phyloP scores from a whole-genome alignment of 2,329 filamentous ascomycete species.

The Aureobasidium sp. region DNA sequence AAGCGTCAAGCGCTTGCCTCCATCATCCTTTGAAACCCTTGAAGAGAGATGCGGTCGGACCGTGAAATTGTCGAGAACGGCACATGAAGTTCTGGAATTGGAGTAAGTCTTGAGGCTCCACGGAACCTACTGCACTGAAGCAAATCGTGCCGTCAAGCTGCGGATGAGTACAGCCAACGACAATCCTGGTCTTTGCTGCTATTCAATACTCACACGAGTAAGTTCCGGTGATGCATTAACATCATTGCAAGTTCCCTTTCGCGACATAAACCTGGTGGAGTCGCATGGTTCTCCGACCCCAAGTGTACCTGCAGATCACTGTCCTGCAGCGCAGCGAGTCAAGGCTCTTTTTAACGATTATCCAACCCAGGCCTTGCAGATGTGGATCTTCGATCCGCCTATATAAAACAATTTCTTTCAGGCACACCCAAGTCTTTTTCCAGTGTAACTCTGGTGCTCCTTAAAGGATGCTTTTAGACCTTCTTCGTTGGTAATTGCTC shows the following conservation, averaged over 20 bases:
- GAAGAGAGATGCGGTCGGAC: not conserved
- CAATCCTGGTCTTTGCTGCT: not conserved
- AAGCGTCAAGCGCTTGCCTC: not conserved
- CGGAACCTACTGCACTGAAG: not conserved
- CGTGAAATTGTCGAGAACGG: not conserved
- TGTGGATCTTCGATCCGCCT: conserved; percentile 7
- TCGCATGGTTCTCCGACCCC: not conserved
- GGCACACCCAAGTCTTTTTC: not conserved
- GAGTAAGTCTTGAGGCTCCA: not conserved
- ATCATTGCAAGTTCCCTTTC: not conserved
- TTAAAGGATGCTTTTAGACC: not conserved
- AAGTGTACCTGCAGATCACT: conserved; percentile 2
- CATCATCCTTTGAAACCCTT: not conserved
- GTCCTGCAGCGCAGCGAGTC: not conserved
- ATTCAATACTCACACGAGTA: not conserved
- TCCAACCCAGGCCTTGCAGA: conserved; percentile 6
- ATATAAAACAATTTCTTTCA: conserved; percentile 12
- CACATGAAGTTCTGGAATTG: not conserved
- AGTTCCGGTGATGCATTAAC: not conserved
- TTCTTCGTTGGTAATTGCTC: not conserved
- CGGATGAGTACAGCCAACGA: not conserved
- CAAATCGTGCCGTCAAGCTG: not conserved
- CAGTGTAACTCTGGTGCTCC: not conserved
- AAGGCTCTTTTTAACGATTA: not conserved
- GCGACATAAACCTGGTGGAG: not conserved